A percentile compares a stretch with the other conserved stretches of the same genome.
These are phyloP conservation scores for Lasiodiplodia sp. DNA, from an alignment of 2,329 filamentous ascomycete genomes.

Conservation along the genomic window DNA sequence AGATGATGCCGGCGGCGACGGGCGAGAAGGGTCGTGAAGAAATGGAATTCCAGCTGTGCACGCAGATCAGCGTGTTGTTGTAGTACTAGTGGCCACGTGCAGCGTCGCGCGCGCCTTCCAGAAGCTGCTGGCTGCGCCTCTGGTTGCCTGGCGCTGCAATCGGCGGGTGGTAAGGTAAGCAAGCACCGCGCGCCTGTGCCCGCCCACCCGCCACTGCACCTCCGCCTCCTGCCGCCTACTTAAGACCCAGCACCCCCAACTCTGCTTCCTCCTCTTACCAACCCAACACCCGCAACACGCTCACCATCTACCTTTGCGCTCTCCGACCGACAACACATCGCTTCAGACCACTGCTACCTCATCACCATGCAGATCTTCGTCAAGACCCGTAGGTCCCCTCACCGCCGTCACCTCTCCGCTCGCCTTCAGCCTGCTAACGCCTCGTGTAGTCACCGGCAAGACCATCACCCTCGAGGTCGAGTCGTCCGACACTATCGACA, in stretches of 20 bases:
- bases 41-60: background rate
- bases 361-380: conserved; percentile 96
- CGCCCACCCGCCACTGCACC: conserved; percentile 41
- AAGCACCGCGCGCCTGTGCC: conserved; percentile 16
- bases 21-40: background rate
- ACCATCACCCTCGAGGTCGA: conserved; percentile 73
- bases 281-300: conserved; percentile 23
- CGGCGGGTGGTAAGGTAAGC: conserved; percentile 2
- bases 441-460: conserved; percentile 66
- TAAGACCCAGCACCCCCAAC: conserved; percentile 39
- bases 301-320: conserved; percentile 13
- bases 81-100: background rate
- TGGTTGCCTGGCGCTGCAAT: conserved; percentile 6
- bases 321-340: conserved; percentile 29
- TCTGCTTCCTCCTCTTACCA: conserved; percentile 30
- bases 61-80: background rate
- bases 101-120: conserved; percentile 20
- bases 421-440: conserved; percentile 43
- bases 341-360: background rate
- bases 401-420: conserved; percentile 37
- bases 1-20: background rate
- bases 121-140: conserved; percentile 26
- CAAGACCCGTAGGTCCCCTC: conserved; percentile 79
- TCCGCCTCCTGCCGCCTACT: conserved; percentile 43
- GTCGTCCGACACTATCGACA: conserved; percentile 88